Evolutionary conservation across 805 yeast genomes (phyloP).

Genomic region (Wickerhamiella azyma): DNA sequence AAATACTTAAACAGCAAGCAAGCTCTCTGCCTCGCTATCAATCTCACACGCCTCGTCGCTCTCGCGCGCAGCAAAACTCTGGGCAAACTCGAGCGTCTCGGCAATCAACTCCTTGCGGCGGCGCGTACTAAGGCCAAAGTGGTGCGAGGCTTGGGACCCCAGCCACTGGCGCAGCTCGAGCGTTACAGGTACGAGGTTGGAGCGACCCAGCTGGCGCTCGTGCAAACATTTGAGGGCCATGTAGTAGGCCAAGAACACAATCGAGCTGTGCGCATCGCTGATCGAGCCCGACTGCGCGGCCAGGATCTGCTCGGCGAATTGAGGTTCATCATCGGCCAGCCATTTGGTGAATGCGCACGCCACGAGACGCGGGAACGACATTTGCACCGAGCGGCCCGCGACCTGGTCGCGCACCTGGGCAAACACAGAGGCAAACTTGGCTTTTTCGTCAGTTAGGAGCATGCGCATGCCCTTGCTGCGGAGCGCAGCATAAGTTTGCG

Average conservation of each 20-base stretch:
- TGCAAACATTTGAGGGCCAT: constrained; percentile 1
- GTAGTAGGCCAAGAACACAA: neutral
- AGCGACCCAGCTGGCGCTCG: constrained; percentile 4
- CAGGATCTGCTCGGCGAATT: constrained; percentile 1
- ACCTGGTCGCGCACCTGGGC: neutral
- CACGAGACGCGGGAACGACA: neutral
- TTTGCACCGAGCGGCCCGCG: neutral
- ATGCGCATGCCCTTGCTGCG: neutral
- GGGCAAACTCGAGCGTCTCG: constrained; percentile 34
- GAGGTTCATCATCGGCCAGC: neutral
- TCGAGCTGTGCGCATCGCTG: neutral
- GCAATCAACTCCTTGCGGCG: constrained; percentile 42
- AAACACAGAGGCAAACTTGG: neutral
- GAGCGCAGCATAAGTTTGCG: neutral
- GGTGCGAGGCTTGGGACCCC: neutral
- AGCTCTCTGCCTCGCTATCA: neutral
- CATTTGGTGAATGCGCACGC: constrained; percentile 4
- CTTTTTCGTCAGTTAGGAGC: neutral
- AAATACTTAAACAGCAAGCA: neutral
- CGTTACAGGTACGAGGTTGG: neutral
- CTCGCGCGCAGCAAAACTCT: constrained; percentile 6
- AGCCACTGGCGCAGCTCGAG: constrained; percentile 7
- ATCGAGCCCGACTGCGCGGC: neutral
- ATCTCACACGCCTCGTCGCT: constrained; percentile 9
- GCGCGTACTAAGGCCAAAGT: constrained; percentile 28